phyloP scores from a whole-genome alignment of 1,139 yeast species.

The Trichomonascaceae sp. region DNA sequence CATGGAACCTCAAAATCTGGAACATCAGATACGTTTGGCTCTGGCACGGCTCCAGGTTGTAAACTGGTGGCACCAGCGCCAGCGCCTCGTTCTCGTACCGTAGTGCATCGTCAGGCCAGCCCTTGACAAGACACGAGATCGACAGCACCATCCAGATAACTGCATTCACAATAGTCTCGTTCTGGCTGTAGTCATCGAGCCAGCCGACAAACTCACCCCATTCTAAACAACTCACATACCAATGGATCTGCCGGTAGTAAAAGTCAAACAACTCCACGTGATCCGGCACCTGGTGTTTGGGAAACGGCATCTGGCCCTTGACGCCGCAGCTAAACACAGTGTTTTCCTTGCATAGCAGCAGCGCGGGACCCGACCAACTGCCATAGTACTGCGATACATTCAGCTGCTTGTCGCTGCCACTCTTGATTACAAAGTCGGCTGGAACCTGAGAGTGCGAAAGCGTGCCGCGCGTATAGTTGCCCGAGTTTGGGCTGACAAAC shows the following conservation, averaged over 20 bases:
- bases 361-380: slow-evolving; percentile 13
- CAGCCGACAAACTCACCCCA: slow-evolving; percentile 10
- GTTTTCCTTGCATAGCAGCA: slow-evolving; percentile 9
- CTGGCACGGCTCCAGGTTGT: slow-evolving; percentile 1
- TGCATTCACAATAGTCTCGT: slow-evolving; percentile 10
- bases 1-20: slow-evolving; percentile 7
- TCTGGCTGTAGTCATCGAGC: slow-evolving; percentile 6
- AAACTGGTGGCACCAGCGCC: slow-evolving; percentile 2
- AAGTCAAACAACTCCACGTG: slow-evolving; percentile 7
- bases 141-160: slow-evolving; percentile 11
- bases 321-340: slow-evolving; percentile 5
- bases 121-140: slow-evolving; percentile 7
- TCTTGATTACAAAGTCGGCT: slow-evolving; percentile 9
- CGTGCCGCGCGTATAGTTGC: neutral
- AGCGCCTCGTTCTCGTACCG: slow-evolving; percentile 4
- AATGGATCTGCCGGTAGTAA: slow-evolving; percentile 11
- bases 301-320: slow-evolving; percentile 8
- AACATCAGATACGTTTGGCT: neutral
- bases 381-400: slow-evolving; percentile 11
- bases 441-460: neutral
- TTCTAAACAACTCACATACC: slow-evolving; percentile 12
- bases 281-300: slow-evolving; percentile 9
- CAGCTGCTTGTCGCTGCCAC: slow-evolving; percentile 10
- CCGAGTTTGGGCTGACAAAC: neutral
- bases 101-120: slow-evolving; percentile 8